Conservation (phyloP, 495 filamentous ascomycete genomes). For the Halenospora varia region DNA sequence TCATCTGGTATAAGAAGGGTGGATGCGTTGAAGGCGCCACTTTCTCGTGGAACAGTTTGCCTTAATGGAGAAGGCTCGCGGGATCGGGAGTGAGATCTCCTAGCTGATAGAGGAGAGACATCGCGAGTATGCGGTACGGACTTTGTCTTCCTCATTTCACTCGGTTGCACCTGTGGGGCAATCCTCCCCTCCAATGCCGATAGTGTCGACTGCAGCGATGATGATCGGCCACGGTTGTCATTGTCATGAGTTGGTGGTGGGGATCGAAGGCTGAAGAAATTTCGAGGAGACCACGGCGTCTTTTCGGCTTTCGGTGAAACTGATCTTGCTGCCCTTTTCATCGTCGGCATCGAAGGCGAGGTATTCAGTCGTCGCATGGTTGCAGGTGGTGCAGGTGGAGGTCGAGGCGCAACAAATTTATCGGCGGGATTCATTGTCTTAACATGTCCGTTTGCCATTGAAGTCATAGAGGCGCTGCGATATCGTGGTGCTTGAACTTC, state of each 20-base stretch:
- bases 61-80: conserved; percentile 29
- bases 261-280: conserved; percentile 21
- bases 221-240: conserved; percentile 17
- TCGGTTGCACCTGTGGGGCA: background rate
- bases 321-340: conserved; percentile 42
- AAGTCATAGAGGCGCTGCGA: conserved; percentile 48
- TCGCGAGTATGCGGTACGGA: conserved; percentile 11
- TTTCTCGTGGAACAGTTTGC: conserved; percentile 38
- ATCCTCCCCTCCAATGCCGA: background rate
- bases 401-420: conserved; percentile 66
- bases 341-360: conserved; percentile 47
- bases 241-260: conserved; percentile 1
- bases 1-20: conserved; percentile 43
- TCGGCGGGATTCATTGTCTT: conserved; percentile 76
- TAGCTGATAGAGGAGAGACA: conserved; percentile 15
- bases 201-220: conserved; percentile 9
- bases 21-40: conserved; percentile 15
- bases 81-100: conserved; percentile 5
- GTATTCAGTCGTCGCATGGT: conserved; percentile 47
- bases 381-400: conserved; percentile 45
- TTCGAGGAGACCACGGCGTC: conserved; percentile 19
- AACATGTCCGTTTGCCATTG: conserved; percentile 43
- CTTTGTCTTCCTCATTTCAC: conserved; percentile 1
- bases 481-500: conserved; percentile 50
- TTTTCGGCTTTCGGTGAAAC: conserved; percentile 37